Base-by-base conservation (phyloP, 31 red algal genomes). In the Porphyra umbilicalis region DNA sequence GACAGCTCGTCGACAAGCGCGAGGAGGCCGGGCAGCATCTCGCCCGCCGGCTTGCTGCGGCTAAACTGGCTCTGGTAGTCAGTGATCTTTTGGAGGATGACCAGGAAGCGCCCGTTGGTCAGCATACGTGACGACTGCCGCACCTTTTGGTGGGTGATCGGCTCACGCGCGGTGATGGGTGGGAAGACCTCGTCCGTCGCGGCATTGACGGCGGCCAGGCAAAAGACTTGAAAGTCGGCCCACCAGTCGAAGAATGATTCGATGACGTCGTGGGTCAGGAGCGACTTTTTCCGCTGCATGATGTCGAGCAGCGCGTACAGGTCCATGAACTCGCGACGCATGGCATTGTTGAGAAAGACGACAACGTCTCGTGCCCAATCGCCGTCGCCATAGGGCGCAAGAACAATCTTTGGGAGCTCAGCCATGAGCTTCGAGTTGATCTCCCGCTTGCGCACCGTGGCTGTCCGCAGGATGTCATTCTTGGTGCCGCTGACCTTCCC, bases 21-120 rank as follows among this genome's bases (percentile, higher is more conserved):
- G 14, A 78, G 34, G 35, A 78, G 76, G 34, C 34, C 76, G 30
- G 76, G 76, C 14, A 78, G 76, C 76, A 78, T 35, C 35, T 78
- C 76, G 2, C 76, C 76, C 9, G 76, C 76, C 25, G 76, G 76
- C 33, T 15, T 29, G 76, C 33, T 78, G 76, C 76, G 76, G 33
- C 33, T 35, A 33, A 35, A 35, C 10, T 14, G 15, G 34, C 34
- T 35, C 34, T 35, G 35, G 76, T 35, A 35, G 76, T 78, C 76
- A 1, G 32, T 35, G 34, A 78, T 15, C 76, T 35, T 33, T 71
- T 71, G 57, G 57, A 71, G 57, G 32, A 33, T 35, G 76, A 78
- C 76, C 34, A 78, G 30, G 34, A 78, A 35, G 9, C 34, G 34
- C 34, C 76, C 76, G 76, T 78, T 78, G 0, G 57, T 71, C 57